phyloP scores from a whole-genome alignment of 108 stramenopile genomes.

The Heterococcus sp. region DNA sequence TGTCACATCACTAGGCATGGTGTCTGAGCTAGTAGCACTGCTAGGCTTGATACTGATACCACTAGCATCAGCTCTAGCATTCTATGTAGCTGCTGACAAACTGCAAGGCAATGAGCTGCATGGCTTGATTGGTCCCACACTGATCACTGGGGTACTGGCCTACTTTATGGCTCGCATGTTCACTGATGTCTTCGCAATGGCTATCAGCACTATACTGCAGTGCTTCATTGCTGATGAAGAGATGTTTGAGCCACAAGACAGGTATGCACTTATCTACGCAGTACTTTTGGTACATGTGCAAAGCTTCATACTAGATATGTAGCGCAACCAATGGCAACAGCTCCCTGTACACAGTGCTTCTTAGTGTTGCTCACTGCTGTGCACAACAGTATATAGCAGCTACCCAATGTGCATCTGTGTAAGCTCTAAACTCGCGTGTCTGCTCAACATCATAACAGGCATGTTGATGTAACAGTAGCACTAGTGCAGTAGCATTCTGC shows the following conservation, averaged over 20 bases:
- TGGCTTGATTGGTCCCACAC: slow-evolving; percentile 9
- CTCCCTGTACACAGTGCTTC: neutral
- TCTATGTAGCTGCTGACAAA: slow-evolving; percentile 13
- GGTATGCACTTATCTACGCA: neutral
- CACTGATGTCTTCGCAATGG: slow-evolving; percentile 55
- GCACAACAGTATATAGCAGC: no score
- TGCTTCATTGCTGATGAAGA: slow-evolving; percentile 63
- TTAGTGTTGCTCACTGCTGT: neutral
- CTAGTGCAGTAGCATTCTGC: no score
- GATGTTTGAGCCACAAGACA: slow-evolving; percentile 47
- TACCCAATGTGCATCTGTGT: no score
- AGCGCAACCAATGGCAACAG: no score
- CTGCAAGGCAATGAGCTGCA: slow-evolving; percentile 16
- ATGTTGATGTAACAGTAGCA: no score
- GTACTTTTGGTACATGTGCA: no score
- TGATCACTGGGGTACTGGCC: slow-evolving; percentile 23
- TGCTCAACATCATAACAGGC: no score
- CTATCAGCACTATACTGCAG: slow-evolving; percentile 55
- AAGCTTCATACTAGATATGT: no score
- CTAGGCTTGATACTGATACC: slow-evolving; percentile 8
- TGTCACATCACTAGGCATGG: neutral
- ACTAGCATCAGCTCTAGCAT: slow-evolving; percentile 11
- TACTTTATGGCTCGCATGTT: slow-evolving; percentile 44
- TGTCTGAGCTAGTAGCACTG: neutral
- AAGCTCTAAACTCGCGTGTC: no score